Evolutionary conservation across 345 rosid species (phyloP).

Genomic region (Cardiospermum halicacabum): DNA sequence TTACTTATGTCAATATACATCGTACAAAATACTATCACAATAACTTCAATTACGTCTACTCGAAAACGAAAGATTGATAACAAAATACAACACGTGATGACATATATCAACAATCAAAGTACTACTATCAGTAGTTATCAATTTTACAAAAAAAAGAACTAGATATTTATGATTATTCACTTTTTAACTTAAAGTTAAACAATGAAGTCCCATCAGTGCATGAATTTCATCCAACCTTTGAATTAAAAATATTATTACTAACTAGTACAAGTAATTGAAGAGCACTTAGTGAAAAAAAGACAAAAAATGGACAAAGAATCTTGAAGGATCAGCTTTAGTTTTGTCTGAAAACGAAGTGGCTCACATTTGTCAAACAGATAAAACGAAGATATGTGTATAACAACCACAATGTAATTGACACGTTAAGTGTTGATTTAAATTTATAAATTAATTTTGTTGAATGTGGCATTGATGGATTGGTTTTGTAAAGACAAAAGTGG

Average conservation of each 20-base stretch:
- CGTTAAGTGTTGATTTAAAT: constrained; percentile 7
- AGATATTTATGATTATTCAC: background rate
- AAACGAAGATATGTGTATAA: background rate
- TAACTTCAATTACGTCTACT: background rate
- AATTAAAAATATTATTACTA: too few relatives aligned
- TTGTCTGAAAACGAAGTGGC: background rate
- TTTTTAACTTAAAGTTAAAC: background rate
- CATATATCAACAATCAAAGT: too few relatives aligned
- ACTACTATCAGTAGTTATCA: constrained; percentile 1
- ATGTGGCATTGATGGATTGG: constrained; percentile 20
- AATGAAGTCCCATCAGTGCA: background rate
- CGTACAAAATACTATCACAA: too few relatives aligned
- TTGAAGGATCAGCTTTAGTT: constrained; percentile 13
- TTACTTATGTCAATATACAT: too few relatives aligned
- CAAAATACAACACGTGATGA: background rate
- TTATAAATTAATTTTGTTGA: too few relatives aligned
- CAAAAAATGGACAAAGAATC: constrained; percentile 10
- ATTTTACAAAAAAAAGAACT: background rate
- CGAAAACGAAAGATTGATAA: background rate
- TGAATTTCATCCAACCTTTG: background rate
- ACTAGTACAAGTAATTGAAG: background rate
- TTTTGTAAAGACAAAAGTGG: constrained; percentile 14
- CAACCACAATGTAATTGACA: constrained; percentile 17
- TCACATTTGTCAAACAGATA: background rate
- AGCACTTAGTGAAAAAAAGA: background rate